Base-by-base conservation (phyloP, 345 rosid species). In the Brassica nigra region DNA sequence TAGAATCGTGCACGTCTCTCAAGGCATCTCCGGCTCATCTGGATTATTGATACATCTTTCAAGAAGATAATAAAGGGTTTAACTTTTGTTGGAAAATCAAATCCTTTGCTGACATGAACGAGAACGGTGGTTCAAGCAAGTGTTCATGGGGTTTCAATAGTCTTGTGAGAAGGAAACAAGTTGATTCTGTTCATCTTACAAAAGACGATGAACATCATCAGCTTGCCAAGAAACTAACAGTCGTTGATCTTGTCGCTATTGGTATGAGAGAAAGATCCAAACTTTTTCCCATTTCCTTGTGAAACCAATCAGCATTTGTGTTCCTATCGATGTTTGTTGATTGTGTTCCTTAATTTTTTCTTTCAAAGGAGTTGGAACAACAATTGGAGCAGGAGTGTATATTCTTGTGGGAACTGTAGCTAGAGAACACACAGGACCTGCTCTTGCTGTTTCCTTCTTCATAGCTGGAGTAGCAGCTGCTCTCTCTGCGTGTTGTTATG, bases 301-400 rank as follows among this genome's bases (percentile, higher is more conserved):
- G n/a, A 2, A 23, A 27, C 39, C 67, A 30, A 63, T 20, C 12
- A n/a, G 4, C 72, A 11, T 20, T 71, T 14, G 52, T 31, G 74
- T 52, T 73, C 44, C 55, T 20, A 6, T 1, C 4, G 33, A 8
- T 47, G 52, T 44, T 47, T 69, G 42, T 16, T 55, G 18, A 61
- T 42, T 57, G 68, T 72, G 52, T 55, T 64, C 1, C 11, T 76
- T 37, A 9, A 8, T 37, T 37, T 37, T 36, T 36, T 31, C 0
- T 31, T 31, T 31, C 34, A 31, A 9, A 37, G n/a, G 99, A 62
- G 99, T 95, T 5, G 99, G 99, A 76, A 85, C 99, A 14, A 93
- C 99, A 6, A 93, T 95, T 66, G 99, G 99, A 75, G 99, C 99
- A 70, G 99, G 99, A 73, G 98, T 95, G 12, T 95, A 95, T 76